A percentile compares a stretch with the other conserved stretches of the same genome.
Conservation (phyloP, 2,329 filamentous ascomycete genomes). For the Lasiodiplodia theobromae region DNA sequence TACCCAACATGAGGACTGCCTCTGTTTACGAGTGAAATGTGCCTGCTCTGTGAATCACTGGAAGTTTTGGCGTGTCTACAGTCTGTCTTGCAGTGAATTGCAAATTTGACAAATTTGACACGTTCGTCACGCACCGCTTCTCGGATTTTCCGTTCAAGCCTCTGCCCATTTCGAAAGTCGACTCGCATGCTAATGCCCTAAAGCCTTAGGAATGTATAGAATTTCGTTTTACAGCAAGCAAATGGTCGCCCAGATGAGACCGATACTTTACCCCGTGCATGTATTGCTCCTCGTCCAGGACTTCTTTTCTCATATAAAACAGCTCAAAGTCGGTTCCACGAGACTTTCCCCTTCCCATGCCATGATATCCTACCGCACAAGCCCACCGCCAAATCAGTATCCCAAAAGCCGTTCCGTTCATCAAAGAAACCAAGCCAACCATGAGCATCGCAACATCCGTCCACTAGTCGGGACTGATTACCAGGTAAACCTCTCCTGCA, state of each 20-base stretch:
- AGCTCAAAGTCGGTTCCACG: background rate
- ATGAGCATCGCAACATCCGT: background rate
- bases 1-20: constrained; percentile 27
- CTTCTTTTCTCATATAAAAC: too few species aligned
- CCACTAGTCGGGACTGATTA: background rate
- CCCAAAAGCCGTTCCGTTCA: background rate
- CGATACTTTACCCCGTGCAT: too few species aligned
- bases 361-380: background rate
- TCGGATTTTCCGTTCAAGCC: too few species aligned
- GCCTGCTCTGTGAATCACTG: background rate
- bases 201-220: too few species aligned
- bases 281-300: too few species aligned
- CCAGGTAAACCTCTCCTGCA: background rate
- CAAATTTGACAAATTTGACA: background rate
- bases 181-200: too few species aligned
- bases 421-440: background rate
- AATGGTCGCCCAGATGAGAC: too few species aligned
- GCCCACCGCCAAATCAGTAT: background rate
- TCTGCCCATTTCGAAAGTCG: too few species aligned
- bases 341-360: background rate
- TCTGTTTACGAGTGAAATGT: constrained; percentile 21
- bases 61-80: background rate
- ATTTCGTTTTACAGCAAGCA: too few species aligned
- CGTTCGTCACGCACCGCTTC: background rate
- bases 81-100: background rate